A percentile compares a stretch with the other conserved stretches of the same genome.
These are phyloP conservation scores for Phalaenopsis hybrid DNA, from an alignment of 116 monocot genomes.

Conservation along the genomic window DNA sequence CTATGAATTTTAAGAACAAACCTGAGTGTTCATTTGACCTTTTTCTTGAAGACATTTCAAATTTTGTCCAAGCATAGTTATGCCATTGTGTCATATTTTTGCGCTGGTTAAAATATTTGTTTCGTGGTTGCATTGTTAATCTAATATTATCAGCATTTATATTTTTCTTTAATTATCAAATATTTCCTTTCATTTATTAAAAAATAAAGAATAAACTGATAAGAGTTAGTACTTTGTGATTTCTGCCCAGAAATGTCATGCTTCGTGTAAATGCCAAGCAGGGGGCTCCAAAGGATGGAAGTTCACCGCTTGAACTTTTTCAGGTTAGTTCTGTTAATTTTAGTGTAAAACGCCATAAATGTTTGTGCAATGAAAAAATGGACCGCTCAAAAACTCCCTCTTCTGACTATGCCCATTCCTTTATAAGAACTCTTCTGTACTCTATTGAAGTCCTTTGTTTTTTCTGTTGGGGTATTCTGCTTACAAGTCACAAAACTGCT, in stretches of 20 bases:
- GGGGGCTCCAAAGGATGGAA: slow-evolving; percentile 96
- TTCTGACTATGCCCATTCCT: no score
- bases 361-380: no score
- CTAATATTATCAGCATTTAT: neutral
- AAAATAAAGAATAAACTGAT: neutral
- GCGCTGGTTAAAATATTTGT: neutral
- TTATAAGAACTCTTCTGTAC: no score
- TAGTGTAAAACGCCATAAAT: no score
- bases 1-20: neutral
- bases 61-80: neutral
- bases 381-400: no score
- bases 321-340: slow-evolving; percentile 36
- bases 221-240: neutral
- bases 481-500: no score
- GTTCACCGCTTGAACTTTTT: slow-evolving; percentile 81
- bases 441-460: neutral
- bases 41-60: neutral
- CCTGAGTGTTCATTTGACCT: neutral
- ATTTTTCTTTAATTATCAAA: neutral
- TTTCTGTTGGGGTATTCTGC: neutral
- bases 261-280: slow-evolving; percentile 90
- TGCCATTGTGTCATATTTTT: neutral
- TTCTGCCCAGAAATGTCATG: slow-evolving; percentile 68
- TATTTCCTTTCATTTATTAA: neutral
- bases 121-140: neutral